These are phyloP conservation scores for Xerocomellus amylosporus DNA, from an alignment of 768 basidiomycete genomes.

Conservation along the genomic window DNA sequence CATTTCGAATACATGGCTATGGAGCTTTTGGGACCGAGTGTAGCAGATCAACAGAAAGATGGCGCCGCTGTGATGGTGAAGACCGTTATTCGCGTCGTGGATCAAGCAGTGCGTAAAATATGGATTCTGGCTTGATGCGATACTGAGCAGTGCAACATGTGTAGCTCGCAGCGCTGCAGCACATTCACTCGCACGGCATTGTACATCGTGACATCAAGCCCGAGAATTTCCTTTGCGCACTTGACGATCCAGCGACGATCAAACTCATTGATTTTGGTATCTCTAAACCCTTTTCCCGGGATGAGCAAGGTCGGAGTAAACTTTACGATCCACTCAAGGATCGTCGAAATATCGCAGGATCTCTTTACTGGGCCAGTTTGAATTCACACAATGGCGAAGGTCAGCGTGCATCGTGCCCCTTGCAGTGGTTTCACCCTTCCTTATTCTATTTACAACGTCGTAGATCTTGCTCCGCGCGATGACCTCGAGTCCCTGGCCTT, in stretches of 20 bases:
- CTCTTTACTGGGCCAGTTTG: slow-evolving; percentile 1
- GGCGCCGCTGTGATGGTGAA: background rate
- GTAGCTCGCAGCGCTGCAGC: background rate
- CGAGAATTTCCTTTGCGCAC: background rate
- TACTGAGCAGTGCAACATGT: background rate
- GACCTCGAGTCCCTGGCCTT: slow-evolving; percentile 2
- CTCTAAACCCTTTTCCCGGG: background rate
- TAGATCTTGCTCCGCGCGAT: background rate
- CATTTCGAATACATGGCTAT: slow-evolving; percentile 2
- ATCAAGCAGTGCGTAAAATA: background rate
- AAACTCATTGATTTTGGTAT: slow-evolving; percentile 5
- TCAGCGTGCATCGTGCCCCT: background rate
- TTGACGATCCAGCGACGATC: background rate
- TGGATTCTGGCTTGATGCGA: background rate
- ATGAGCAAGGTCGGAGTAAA: background rate
- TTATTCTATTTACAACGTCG: background rate
- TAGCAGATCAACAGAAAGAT: background rate
- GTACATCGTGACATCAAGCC: slow-evolving; percentile 2
- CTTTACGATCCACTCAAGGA: slow-evolving; percentile 1
- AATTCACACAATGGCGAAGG: slow-evolving; percentile 5
- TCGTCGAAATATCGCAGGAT: background rate
- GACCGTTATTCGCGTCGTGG: background rate
- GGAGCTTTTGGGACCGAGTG: background rate
- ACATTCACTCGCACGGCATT: background rate
- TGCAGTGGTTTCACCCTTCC: background rate